Evolutionary conservation across 2,329 filamentous ascomycete genomes (phyloP).

Genomic region (Xylaria sp.): DNA sequence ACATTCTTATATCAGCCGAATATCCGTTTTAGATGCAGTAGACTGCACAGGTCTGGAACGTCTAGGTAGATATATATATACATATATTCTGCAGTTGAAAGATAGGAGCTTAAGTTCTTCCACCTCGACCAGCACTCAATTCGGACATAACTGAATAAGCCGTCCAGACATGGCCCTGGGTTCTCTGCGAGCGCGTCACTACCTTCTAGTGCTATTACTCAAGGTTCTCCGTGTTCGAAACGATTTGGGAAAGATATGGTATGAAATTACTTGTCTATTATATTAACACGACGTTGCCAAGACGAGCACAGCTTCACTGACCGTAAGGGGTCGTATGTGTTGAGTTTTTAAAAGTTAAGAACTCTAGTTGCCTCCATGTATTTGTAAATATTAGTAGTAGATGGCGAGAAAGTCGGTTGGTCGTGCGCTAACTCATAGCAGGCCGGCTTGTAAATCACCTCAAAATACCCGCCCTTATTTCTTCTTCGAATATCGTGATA

Average conservation of each 20-base stretch:
- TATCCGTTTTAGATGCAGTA: conserved; percentile 25
- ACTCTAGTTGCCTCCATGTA: neutral
- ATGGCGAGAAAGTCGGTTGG: neutral
- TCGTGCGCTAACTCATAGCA: neutral
- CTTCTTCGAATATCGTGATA: neutral
- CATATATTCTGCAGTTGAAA: conserved; percentile 21
- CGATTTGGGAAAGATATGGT: neutral
- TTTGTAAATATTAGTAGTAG: neutral
- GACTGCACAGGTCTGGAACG: conserved; percentile 20
- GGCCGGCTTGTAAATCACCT: neutral
- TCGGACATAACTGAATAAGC: neutral
- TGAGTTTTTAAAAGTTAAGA: neutral
- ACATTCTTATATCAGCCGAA: conserved; percentile 19
- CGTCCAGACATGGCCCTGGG: neutral
- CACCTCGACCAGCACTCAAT: neutral
- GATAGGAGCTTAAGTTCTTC: conserved; percentile 4
- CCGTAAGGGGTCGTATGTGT: too few species aligned
- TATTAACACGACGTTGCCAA: neutral
- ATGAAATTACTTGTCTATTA: neutral
- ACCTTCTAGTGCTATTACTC: neutral
- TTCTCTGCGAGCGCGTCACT: neutral
- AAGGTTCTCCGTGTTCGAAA: neutral
- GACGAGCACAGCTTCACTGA: neutral
- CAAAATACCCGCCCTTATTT: neutral
- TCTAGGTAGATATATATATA: conserved; percentile 22